A percentile compares a stretch with the other conserved stretches of the same genome.
Conservation (phyloP, 2,329 filamentous ascomycete species). For the Colletotrichum filicis region DNA sequence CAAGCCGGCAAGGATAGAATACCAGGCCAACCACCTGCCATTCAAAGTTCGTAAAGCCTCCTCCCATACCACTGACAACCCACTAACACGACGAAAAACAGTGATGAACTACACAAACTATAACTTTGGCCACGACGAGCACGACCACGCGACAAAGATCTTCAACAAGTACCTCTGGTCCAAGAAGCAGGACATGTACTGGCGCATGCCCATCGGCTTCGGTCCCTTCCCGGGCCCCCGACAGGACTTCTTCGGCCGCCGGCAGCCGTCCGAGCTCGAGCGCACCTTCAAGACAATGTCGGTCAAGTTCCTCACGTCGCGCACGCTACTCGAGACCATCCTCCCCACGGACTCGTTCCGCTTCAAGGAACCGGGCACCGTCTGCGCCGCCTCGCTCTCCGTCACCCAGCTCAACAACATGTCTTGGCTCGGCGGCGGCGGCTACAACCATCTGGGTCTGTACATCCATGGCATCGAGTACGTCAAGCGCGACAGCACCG, state of each 20-base stretch:
- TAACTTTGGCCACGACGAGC: slow-evolving; percentile 70
- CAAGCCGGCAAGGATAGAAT: slow-evolving; percentile 57
- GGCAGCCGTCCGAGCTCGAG: slow-evolving; percentile 33
- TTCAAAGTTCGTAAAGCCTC: slow-evolving; percentile 12
- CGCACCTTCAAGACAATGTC: slow-evolving; percentile 57
- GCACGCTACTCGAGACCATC: slow-evolving; percentile 59
- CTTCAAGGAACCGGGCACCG: slow-evolving; percentile 55
- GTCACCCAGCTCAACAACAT: slow-evolving; percentile 59
- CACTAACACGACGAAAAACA: slow-evolving; percentile 30
- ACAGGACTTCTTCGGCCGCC: slow-evolving; percentile 23
- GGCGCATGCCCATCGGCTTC: slow-evolving; percentile 57
- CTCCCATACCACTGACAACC: too few species aligned
- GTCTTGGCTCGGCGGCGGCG: slow-evolving; percentile 69
- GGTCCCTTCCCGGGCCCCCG: slow-evolving; percentile 56
- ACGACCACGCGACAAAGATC: slow-evolving; percentile 61
- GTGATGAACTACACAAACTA: slow-evolving; percentile 56
- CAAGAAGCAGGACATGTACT: slow-evolving; percentile 48
- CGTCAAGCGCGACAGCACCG: slow-evolving; percentile 57
- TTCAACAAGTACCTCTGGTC: slow-evolving; percentile 61
- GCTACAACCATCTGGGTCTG: slow-evolving; percentile 68
- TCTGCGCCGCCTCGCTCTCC: slow-evolving; percentile 55
- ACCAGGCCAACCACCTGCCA: slow-evolving; percentile 4
- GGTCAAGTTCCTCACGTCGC: slow-evolving; percentile 60
- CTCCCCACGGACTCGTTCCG: slow-evolving; percentile 54
- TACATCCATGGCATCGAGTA: slow-evolving; percentile 73